Percentiles rank a stretch among this genome's conserved stretches.
Conservation (phyloP, 1,139 yeast genomes). For the Taphrina betulina region DNA sequence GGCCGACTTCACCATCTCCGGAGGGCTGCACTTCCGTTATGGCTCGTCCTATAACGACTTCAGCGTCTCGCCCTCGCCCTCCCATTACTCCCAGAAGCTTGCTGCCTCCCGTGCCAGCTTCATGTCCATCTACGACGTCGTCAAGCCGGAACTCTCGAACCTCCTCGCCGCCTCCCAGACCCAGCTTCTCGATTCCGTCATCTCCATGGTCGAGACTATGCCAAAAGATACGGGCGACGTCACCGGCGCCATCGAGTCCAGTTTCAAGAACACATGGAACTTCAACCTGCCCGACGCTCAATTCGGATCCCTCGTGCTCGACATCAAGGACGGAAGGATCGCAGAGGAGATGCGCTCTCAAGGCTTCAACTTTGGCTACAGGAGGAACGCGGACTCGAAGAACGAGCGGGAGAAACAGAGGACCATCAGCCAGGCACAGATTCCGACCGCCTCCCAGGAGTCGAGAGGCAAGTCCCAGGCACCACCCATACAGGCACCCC, state of each 20-base stretch:
- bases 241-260: constrained; percentile 47
- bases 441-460: neutral
- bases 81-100: constrained; percentile 61
- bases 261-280: constrained; percentile 75
- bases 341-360: constrained; percentile 49
- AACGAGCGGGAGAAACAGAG: constrained; percentile 9
- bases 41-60: constrained; percentile 71
- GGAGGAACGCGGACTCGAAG: constrained; percentile 38
- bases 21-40: constrained; percentile 70
- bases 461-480: constrained; percentile 1
- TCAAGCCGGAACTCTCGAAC: constrained; percentile 54
- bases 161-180: constrained; percentile 46
- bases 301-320: constrained; percentile 50
- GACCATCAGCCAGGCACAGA: constrained; percentile 11
- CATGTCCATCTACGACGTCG: constrained; percentile 64
- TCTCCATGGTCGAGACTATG: constrained; percentile 63
- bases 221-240: constrained; percentile 48
- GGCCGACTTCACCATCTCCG: constrained; percentile 70
- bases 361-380: constrained; percentile 55
- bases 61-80: constrained; percentile 63
- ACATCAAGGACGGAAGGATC: constrained; percentile 49
- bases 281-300: constrained; percentile 67
- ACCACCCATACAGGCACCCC: constrained; percentile 15
- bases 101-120: constrained; percentile 62
- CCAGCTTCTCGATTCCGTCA: constrained; percentile 53